These are phyloP conservation scores for Cercospora nicotianae DNA, from an alignment of 2,329 filamentous ascomycete species.

Conservation along the genomic window DNA sequence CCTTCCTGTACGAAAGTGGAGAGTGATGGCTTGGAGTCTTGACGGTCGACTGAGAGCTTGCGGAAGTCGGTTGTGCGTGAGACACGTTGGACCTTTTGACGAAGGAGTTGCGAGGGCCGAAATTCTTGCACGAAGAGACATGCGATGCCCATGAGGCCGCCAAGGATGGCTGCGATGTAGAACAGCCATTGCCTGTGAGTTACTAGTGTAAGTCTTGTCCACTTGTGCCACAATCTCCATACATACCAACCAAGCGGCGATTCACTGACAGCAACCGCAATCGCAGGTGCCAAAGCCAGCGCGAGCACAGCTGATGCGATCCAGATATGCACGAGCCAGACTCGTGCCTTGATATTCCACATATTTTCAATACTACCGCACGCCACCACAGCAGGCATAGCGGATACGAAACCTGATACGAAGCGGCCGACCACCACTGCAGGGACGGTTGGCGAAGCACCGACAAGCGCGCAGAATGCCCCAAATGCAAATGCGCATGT, in stretches of 20 bases:
- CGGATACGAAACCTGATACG: constrained; percentile 48
- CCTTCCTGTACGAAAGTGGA: constrained; percentile 37
- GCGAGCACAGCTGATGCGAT: constrained; percentile 46
- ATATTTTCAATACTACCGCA: constrained; percentile 53
- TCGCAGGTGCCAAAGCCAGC: constrained; percentile 47
- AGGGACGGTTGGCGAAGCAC: constrained; percentile 39
- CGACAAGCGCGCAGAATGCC: constrained; percentile 43
- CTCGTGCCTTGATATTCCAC: constrained; percentile 37
- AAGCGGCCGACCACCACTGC: constrained; percentile 46
- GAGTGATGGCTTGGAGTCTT: constrained; percentile 40
- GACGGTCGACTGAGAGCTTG: constrained; percentile 39
- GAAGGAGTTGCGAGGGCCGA: constrained; percentile 46
- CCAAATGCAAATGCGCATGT: constrained; percentile 37
- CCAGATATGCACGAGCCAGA: constrained; percentile 52
- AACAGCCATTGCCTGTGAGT: constrained; percentile 48
- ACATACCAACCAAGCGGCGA: constrained; percentile 23
- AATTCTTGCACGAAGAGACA: constrained; percentile 46
- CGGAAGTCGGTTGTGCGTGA: constrained; percentile 31
- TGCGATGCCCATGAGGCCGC: constrained; percentile 38
- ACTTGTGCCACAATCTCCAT: background rate
- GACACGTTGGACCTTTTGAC: constrained; percentile 37
- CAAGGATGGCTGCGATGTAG: constrained; percentile 44
- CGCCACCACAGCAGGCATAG: constrained; percentile 50
- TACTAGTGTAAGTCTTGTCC: background rate
- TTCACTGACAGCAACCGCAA: constrained; percentile 37